phyloP scores from a whole-genome alignment of 352 stramenopile species.

The Phytopythium ostracodes region DNA sequence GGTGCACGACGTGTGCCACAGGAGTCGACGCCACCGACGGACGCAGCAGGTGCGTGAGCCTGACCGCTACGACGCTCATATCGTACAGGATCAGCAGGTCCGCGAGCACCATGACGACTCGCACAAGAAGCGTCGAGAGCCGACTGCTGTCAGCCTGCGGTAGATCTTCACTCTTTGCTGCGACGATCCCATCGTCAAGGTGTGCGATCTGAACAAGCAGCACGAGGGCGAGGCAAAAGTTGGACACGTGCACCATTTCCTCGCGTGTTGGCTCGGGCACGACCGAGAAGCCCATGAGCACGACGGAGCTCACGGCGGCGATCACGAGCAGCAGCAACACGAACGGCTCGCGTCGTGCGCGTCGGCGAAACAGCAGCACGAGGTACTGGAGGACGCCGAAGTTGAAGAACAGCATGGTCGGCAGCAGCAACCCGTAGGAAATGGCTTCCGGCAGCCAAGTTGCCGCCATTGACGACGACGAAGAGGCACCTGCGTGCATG shows the following conservation, averaged over 20 bases:
- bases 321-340: slow-evolving; percentile 17
- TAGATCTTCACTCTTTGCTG: neutral
- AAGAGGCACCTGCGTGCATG: neutral
- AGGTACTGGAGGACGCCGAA: slow-evolving; percentile 28
- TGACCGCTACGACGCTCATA: slow-evolving; percentile 12
- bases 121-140: neutral
- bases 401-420: slow-evolving; percentile 23
- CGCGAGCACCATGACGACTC: slow-evolving; percentile 10
- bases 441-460: neutral
- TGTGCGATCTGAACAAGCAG: slow-evolving; percentile 22
- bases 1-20: slow-evolving; percentile 9
- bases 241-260: slow-evolving; percentile 21
- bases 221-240: slow-evolving; percentile 20
- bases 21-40: neutral
- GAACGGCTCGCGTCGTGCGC: slow-evolving; percentile 14
- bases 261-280: neutral
- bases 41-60: slow-evolving; percentile 14
- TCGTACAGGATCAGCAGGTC: slow-evolving; percentile 24
- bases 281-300: slow-evolving; percentile 19
- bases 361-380: slow-evolving; percentile 20
- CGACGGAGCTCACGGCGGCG: slow-evolving; percentile 8
- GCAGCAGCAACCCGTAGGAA: slow-evolving; percentile 12
- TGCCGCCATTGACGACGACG: neutral
- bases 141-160: neutral
- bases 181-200: neutral